A percentile compares a stretch with the other conserved stretches of the same genome.
phyloP scores from a whole-genome alignment of 176 grass and related monocot species.

The Oropetium thomaeum region DNA sequence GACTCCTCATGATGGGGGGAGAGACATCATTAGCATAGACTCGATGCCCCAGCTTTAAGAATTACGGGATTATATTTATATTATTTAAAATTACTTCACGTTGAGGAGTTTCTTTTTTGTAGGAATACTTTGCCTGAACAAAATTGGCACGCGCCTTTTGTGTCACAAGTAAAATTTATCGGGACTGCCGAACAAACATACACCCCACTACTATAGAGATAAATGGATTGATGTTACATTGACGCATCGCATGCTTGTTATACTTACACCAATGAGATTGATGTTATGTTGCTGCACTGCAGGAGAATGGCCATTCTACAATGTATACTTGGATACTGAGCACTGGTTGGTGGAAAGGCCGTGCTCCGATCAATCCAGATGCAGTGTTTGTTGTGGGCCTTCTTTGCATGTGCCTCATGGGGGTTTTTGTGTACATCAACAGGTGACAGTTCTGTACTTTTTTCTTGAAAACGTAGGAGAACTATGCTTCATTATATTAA shows the following conservation, averaged over 20 bases:
- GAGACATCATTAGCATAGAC: neutral
- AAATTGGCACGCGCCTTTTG: neutral
- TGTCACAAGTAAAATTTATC: neutral
- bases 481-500: no score
- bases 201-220: neutral
- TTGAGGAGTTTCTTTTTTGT: neutral
- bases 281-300: constrained; percentile 22
- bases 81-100: neutral
- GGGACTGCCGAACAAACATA: neutral
- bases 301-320: constrained; percentile 88
- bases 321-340: constrained; percentile 91
- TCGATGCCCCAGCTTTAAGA: constrained; percentile 7
- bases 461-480: no score
- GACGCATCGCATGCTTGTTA: neutral
- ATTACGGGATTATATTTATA: neutral
- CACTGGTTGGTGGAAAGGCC: constrained; percentile 80
- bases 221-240: neutral
- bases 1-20: neutral
- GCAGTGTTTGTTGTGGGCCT: constrained; percentile 74
- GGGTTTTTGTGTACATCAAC: constrained; percentile 76
- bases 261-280: neutral
- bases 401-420: constrained; percentile 61
- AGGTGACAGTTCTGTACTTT: constrained; percentile 45
- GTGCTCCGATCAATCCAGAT: constrained; percentile 80
- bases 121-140: neutral